Percentiles rank a stretch among this genome's conserved stretches.
phyloP scores from a whole-genome alignment of 1,284 basidiomycete genomes.

The Ceratobasidium sp. region DNA sequence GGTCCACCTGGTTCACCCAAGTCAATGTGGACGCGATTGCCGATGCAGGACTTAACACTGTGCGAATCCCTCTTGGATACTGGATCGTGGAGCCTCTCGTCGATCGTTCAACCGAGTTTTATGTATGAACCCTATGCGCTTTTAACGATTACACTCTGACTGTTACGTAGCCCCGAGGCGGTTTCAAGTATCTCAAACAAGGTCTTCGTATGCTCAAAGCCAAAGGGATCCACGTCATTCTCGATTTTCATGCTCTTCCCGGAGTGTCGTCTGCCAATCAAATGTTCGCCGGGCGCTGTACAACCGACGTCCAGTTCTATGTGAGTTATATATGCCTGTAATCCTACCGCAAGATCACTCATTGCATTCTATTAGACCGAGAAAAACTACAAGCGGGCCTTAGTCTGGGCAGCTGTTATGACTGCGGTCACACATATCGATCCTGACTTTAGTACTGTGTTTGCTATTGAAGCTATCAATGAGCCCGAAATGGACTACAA shows the following conservation, averaged over 20 bases:
- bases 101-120: conserved; percentile 70
- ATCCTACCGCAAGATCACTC: conserved; percentile 11
- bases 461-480: conserved; percentile 79
- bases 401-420: conserved; percentile 84
- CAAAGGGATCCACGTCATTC: conserved; percentile 74
- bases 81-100: conserved; percentile 84
- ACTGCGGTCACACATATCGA: conserved; percentile 77
- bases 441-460: conserved; percentile 73
- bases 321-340: conserved; percentile 58
- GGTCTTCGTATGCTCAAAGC: conserved; percentile 58
- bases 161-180: conserved; percentile 37
- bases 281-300: conserved; percentile 64
- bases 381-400: conserved; percentile 78
- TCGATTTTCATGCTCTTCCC: conserved; percentile 83
- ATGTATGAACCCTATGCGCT: conserved; percentile 60
- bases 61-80: conserved; percentile 81
- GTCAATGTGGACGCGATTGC: conserved; percentile 68
- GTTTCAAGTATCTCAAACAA: neutral
- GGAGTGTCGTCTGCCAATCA: conserved; percentile 69
- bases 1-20: conserved; percentile 79
- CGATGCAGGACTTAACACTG: conserved; percentile 74
- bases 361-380: conserved; percentile 62
- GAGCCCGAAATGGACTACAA: conserved; percentile 78
- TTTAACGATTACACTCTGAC: neutral
- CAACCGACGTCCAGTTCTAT: conserved; percentile 78